Conservation (phyloP, 768 basidiomycete genomes). For the Phanerochaete sordida region DNA sequence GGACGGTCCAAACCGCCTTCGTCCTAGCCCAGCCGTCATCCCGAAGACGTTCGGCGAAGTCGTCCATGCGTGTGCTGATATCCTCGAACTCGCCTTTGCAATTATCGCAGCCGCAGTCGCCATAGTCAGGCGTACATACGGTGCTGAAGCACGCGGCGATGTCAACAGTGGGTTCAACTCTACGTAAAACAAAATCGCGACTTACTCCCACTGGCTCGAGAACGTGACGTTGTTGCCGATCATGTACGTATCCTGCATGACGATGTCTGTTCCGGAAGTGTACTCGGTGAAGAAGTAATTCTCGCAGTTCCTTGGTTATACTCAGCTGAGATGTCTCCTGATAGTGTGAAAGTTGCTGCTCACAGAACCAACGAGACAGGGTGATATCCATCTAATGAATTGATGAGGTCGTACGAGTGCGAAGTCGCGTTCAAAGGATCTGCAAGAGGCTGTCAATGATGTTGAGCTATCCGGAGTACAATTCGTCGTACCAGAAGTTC, state of each 20-base stretch:
- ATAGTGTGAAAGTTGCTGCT: too few relatives aligned
- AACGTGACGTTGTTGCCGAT: constrained; percentile 59
- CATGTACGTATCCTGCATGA: constrained; percentile 65
- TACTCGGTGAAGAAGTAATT: constrained; percentile 61
- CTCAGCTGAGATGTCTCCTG: too few relatives aligned
- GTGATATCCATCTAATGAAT: constrained; percentile 52
- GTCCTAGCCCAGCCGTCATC: constrained; percentile 65
- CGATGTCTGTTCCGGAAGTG: constrained; percentile 61
- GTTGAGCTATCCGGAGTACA: background rate
- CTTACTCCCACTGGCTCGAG: constrained; percentile 54
- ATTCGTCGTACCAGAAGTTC: constrained; percentile 40
- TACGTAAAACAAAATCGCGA: background rate
- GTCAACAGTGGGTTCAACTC: background rate
- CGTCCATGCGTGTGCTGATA: constrained; percentile 62
- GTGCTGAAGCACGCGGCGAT: constrained; percentile 31
- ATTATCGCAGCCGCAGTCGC: constrained; percentile 72
- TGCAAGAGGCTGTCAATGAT: background rate
- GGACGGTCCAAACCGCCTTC: constrained; percentile 76
- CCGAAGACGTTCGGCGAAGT: constrained; percentile 56
- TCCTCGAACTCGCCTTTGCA: constrained; percentile 69
- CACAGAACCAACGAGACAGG: constrained; percentile 49
- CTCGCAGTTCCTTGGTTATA: constrained; percentile 42
- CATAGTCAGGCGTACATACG: constrained; percentile 59
- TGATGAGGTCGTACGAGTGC: constrained; percentile 42
- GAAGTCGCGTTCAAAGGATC: constrained; percentile 60